Evolutionary conservation across 2,329 filamentous ascomycete species (phyloP).

Genomic region (Paecilomyces dactylethromorphus): DNA sequence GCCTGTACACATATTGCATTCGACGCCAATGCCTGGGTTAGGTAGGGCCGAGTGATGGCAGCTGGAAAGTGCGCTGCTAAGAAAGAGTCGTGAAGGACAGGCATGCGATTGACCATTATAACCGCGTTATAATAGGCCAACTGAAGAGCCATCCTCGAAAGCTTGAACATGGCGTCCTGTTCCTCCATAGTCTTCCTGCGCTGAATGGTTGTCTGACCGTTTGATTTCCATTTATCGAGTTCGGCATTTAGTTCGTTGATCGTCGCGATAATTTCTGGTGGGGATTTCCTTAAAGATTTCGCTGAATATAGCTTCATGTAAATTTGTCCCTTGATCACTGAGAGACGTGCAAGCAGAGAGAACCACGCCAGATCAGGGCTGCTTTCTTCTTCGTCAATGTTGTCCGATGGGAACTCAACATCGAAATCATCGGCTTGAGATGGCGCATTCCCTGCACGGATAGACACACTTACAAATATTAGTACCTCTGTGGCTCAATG

Average conservation of each 20-base stretch:
- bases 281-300: conserved; percentile 76
- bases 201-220: conserved; percentile 78
- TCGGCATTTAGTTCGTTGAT: conserved; percentile 83
- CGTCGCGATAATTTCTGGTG: conserved; percentile 79
- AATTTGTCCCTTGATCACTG: conserved; percentile 82
- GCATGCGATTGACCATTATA: conserved; percentile 95
- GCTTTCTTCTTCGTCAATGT: conserved; percentile 77
- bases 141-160: conserved; percentile 85
- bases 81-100: conserved; percentile 83
- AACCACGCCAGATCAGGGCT: conserved; percentile 88
- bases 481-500: background rate
- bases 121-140: conserved; percentile 95
- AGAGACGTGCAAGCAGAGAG: conserved; percentile 82
- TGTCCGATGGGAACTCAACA: conserved; percentile 79
- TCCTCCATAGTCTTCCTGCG: conserved; percentile 85
- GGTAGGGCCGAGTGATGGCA: conserved; percentile 33
- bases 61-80: conserved; percentile 81
- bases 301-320: conserved; percentile 86
- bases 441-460: conserved; percentile 60
- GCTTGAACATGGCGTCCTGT: conserved; percentile 76
- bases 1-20: conserved; percentile 82
- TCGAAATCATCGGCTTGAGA: conserved; percentile 77
- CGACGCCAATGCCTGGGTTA: conserved; percentile 69
- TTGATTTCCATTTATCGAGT: conserved; percentile 86
- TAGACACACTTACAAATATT: conserved; percentile 47